Base-by-base conservation (phyloP, 2,329 filamentous ascomycete genomes). In the Dryadomyces sulphureus region DNA sequence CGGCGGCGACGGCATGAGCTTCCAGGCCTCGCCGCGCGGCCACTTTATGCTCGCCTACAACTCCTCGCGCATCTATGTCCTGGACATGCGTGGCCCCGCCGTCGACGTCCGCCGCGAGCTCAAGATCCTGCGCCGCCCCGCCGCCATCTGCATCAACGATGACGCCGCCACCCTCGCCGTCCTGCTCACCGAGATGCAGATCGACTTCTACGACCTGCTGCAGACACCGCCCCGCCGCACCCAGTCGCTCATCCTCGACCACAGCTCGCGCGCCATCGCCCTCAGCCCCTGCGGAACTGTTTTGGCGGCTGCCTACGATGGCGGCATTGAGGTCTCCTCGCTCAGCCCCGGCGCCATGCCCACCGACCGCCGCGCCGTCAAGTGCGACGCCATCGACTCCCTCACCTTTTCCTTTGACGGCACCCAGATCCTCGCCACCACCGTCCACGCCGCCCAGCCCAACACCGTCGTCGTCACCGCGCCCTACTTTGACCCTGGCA, bases 251-350 rank as follows among this genome's bases (percentile, higher is more conserved):
- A 74, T 83, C 40, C 69, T 94, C 50, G 84, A 90, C 55, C 81
- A 92, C 59, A 75, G 77, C 46, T 85, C 88, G 8, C 77, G 80
- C 46, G 79, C 85, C 14, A 82, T 94, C 52, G 80, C 84, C 16
- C 65, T 94, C 25, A 90, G 87, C 0, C 85, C 87, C 1, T 84
- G 82, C 52, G 86, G 85, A 21, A 79, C 81, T 38, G 84, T 94
- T 14, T 65, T 94, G 40, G 88, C 88, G 21, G 82, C 86, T 16
- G 87, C 87, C 7, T 93, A 89, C 60, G 79, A 87, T 56, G 84
- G 84, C 46, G 85, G 84, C n/a, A 89, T 94, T 51, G 88, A 94
- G 60, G 84, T 94, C 0, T 79, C 84, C 24, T 84, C 86, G 5
- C 66, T 94, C 35, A 76, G 75, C 41, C 68, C 79, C 2, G 74